Conservation (phyloP, 2,329 filamentous ascomycete species). For the Arachnomyces sp. region DNA sequence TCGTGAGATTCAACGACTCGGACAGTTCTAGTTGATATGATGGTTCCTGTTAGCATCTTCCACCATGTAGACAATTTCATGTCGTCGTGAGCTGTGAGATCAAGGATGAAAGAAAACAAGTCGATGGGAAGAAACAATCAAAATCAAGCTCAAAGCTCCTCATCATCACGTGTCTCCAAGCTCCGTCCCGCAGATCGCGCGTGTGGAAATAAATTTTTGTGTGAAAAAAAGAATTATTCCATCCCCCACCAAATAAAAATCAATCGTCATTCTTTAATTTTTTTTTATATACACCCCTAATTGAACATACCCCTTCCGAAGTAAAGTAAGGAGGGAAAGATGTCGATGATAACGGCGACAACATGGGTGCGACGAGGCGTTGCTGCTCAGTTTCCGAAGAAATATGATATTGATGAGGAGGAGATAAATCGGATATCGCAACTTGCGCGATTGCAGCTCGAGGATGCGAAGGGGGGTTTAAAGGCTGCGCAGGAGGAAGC, state of each 20-base stretch:
- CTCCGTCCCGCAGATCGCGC: not conserved
- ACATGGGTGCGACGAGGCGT: constrained; percentile 70
- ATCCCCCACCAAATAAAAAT: constrained; percentile 1
- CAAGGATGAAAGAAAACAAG: too few relatives aligned
- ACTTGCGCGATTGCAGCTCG: constrained; percentile 69
- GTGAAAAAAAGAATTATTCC: constrained; percentile 4
- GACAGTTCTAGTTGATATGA: not conserved
- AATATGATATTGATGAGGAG: constrained; percentile 66
- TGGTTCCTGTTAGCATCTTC: too few relatives aligned
- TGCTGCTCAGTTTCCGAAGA: constrained; percentile 65
- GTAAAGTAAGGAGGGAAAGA: constrained; percentile 12
- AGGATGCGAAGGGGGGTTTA: constrained; percentile 84
- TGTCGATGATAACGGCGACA: constrained; percentile 66
- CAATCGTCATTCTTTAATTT: not conserved
- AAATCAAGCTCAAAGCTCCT: too few relatives aligned
- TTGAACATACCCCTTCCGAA: not conserved
- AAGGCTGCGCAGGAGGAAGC: constrained; percentile 56
- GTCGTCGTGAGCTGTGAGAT: too few relatives aligned
- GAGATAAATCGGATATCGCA: constrained; percentile 68
- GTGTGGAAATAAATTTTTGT: constrained; percentile 1
- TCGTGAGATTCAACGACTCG: too few relatives aligned
- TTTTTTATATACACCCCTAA: constrained; percentile 1
- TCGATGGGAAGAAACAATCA: too few relatives aligned
- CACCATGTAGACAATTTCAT: too few relatives aligned
- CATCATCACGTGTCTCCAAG: too few relatives aligned